phyloP scores from a whole-genome alignment of 1,284 basidiomycete genomes.

The Marasmius oreades region DNA sequence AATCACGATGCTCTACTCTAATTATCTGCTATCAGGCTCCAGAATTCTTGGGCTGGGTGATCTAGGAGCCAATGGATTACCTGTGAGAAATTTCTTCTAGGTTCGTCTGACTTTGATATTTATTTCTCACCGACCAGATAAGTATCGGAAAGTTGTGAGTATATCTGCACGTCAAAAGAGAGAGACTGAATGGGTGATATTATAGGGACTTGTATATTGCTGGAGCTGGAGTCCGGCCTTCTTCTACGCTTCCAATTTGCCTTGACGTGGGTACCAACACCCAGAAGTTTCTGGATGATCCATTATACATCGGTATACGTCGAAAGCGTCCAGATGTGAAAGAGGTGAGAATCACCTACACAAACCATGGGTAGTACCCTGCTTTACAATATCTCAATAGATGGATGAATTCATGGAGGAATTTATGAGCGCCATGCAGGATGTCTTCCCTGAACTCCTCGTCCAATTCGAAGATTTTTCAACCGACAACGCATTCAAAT shows the following conservation, averaged over 20 bases:
- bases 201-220: constrained; percentile 69
- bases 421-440: constrained; percentile 72
- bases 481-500: constrained; percentile 74
- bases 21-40: constrained; percentile 39
- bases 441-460: constrained; percentile 69
- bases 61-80: constrained; percentile 54
- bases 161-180: background rate
- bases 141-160: constrained; percentile 77
- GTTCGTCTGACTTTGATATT: background rate
- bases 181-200: background rate
- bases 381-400: constrained; percentile 26
- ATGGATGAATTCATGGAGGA: constrained; percentile 79
- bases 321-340: constrained; percentile 50
- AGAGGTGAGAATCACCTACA: constrained; percentile 32
- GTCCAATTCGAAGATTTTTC: constrained; percentile 85
- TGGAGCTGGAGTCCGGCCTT: constrained; percentile 57
- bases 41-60: constrained; percentile 85
- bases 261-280: constrained; percentile 81
- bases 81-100: background rate
- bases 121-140: constrained; percentile 51
- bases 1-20: background rate
- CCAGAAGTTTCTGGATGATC: constrained; percentile 68
- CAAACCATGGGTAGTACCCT: background rate
- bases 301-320: constrained; percentile 77
- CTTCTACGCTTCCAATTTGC: constrained; percentile 66